These are phyloP conservation scores for Priceomyces carsonii DNA, from an alignment of 805 yeast genomes.

Conservation along the genomic window DNA sequence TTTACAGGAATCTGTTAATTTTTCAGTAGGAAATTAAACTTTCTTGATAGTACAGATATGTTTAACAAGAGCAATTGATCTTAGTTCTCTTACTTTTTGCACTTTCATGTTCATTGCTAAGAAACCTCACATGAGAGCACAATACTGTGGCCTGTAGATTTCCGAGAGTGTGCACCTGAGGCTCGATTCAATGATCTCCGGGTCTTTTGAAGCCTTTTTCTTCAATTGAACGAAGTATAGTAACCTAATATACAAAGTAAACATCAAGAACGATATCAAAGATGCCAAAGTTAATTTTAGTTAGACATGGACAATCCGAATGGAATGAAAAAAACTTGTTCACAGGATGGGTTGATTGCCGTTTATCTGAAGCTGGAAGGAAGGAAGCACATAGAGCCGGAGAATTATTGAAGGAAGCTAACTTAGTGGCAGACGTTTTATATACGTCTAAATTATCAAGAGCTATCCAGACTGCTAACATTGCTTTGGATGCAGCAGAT, in stretches of 20 bases:
- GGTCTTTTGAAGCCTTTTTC: not conserved
- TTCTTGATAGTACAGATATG: not conserved
- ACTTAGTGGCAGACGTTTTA: conserved; percentile 80
- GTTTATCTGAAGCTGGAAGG: conserved; percentile 78
- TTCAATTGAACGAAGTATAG: too few species aligned
- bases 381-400: conserved; percentile 95
- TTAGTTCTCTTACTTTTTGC: too few species aligned
- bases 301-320: conserved; percentile 99
- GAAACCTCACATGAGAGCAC: too few species aligned
- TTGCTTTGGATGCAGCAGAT: conserved; percentile 87
- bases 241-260: too few species aligned
- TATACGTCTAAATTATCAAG: conserved; percentile 90
- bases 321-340: conserved; percentile 98
- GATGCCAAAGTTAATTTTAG: conserved; percentile 76
- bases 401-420: conserved; percentile 83
- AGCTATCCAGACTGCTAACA: conserved; percentile 96
- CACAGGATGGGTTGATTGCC: conserved; percentile 99
- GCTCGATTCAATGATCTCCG: not conserved
- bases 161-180: conserved; percentile 5
- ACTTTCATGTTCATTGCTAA: too few species aligned
- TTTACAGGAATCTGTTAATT: conserved; percentile 15
- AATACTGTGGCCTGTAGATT: conserved; percentile 4
- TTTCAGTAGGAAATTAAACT: conserved; percentile 9
- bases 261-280: too few species aligned
- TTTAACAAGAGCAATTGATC: too few species aligned